Percentiles rank a stretch among this genome's conserved stretches.
These are phyloP conservation scores for Pestalotiopsis fici DNA, from an alignment of 2,329 filamentous ascomycete genomes.

Conservation along the genomic window DNA sequence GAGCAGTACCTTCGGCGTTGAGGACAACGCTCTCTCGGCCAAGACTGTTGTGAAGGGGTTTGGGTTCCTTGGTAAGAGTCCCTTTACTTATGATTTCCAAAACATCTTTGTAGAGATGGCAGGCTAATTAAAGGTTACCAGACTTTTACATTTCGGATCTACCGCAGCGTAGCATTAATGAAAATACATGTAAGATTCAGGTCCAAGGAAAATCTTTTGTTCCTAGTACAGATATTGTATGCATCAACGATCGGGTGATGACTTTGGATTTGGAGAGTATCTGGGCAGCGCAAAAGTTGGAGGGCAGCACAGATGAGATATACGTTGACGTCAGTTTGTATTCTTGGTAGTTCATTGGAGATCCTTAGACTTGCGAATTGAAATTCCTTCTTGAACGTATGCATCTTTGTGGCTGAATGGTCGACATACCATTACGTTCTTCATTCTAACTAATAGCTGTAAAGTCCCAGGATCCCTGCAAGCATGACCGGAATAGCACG, in stretches of 20 bases:
- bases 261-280: neutral
- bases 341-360: neutral
- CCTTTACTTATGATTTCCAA: neutral
- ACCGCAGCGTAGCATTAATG: neutral
- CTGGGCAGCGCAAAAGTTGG: neutral
- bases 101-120: neutral
- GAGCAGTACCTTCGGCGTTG: neutral
- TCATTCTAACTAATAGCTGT: neutral
- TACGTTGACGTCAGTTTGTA: neutral
- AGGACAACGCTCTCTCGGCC: neutral
- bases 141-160: neutral
- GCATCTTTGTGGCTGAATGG: neutral
- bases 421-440: neutral
- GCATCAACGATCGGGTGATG: neutral
- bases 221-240: neutral
- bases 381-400: neutral
- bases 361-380: neutral
- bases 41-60: neutral
- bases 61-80: neutral
- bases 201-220: neutral
- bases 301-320: neutral
- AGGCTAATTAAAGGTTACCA: neutral
- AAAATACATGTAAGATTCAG: neutral
- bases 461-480: neutral
- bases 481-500: neutral